These are phyloP conservation scores for Ormosia emarginata DNA, from an alignment of 306 rosid species.

Conservation along the genomic window DNA sequence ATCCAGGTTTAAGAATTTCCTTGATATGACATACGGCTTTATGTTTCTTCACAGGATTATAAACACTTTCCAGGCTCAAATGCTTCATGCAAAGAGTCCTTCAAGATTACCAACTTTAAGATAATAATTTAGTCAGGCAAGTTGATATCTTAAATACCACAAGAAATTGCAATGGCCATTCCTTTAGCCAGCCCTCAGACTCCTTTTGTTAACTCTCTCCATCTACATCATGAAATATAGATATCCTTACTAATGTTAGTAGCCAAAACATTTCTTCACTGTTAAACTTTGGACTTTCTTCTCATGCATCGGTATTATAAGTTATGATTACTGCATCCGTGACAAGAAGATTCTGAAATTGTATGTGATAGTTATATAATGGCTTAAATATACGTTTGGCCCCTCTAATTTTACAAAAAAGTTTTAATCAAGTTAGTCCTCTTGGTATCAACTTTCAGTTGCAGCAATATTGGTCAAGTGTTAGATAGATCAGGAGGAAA, in stretches of 20 bases:
- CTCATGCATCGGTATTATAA: neutral
- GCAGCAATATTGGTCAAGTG: neutral
- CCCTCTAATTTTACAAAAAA: neutral
- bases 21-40: neutral
- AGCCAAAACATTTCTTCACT: neutral
- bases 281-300: neutral
- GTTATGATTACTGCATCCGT: neutral
- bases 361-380: neutral
- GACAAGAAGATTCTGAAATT: constrained; percentile 15
- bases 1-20: neutral
- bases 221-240: neutral
- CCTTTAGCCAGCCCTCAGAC: neutral
- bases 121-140: neutral
- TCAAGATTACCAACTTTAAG: neutral
- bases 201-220: neutral
- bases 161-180: constrained; percentile 1
- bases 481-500: constrained; percentile 18
- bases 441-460: constrained; percentile 16
- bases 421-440: neutral
- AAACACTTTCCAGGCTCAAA: neutral
- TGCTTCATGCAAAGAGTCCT: neutral
- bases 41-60: neutral
- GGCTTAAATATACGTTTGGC: neutral
- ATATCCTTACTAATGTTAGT: neutral
- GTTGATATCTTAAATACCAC: neutral